phyloP scores from a whole-genome alignment of 352 stramenopile species.

The Blastocystis sp. region DNA sequence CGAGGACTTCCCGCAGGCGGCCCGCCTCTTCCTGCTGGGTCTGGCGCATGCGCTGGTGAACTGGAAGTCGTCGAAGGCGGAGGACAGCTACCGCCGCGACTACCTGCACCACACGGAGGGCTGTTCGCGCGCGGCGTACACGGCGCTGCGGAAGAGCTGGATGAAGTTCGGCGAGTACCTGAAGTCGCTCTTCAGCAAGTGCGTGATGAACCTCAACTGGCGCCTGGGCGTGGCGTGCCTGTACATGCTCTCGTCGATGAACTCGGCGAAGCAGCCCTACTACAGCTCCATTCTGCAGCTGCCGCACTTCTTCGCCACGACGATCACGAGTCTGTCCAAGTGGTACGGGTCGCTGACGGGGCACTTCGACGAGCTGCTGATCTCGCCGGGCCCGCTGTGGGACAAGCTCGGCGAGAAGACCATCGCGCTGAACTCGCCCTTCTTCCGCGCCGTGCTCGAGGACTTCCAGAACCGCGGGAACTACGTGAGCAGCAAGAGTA shows the following conservation, averaged over 20 bases:
- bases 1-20: slow-evolving; percentile 69
- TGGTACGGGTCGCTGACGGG: slow-evolving; percentile 27
- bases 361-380: slow-evolving; percentile 24
- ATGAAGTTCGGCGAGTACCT: slow-evolving; percentile 37
- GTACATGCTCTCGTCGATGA: slow-evolving; percentile 24
- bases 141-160: not conserved
- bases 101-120: slow-evolving; percentile 49
- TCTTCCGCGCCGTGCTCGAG: slow-evolving; percentile 4
- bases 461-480: slow-evolving; percentile 36
- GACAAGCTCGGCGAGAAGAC: slow-evolving; percentile 28
- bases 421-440: not conserved
- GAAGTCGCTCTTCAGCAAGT: slow-evolving; percentile 29
- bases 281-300: slow-evolving; percentile 4
- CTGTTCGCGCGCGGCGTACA: not conserved
- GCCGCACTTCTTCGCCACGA: not conserved
- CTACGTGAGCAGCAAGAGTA: slow-evolving; percentile 6
- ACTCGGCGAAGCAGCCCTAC: slow-evolving; percentile 19
- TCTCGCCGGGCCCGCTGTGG: slow-evolving; percentile 31
- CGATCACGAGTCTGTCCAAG: not conserved
- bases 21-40: slow-evolving; percentile 53
- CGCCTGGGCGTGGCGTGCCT: not conserved
- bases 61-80: not conserved
- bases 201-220: slow-evolving; percentile 52
- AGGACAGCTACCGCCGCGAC: slow-evolving; percentile 46
- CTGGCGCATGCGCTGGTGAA: slow-evolving; percentile 19